Evolutionary conservation across 2,329 filamentous ascomycete genomes (phyloP), one percentile per base, ranked within the genome.

Genomic region (Beauveria bassiana): DNA sequence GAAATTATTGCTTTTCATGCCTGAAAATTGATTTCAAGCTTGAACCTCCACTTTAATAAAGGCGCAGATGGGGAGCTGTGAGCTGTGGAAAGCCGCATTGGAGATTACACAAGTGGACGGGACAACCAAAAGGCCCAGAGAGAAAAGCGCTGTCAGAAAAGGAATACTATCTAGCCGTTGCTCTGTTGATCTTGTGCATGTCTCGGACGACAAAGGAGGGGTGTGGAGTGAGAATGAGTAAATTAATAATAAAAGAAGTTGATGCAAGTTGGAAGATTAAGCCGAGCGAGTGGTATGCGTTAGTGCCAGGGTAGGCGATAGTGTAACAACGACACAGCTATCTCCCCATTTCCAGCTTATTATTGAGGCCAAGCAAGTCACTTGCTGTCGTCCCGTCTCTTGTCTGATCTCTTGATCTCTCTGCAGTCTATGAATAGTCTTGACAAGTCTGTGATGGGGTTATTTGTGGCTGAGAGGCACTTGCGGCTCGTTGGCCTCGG

Each of bases 171-270:
- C 2, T 22, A 38, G 28, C 43, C 28, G 34, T 42, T 42, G 34
- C 56, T 51, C 50, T 59, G 56, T 31, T 26, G 26, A 16, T 31
- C 45, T 50, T 49, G 31, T 20, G 45, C 34, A 57, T 59, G 56
- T 59, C 56, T 59, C 56, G 50, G 55, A 58, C 31, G 45, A 58
- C 55, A 42, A 49, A 58, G 55, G 20, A 26, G 22, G 12, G n/a
- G 38, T 12, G 46, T 26, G 22, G 50, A 40, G 50, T 5, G 10
- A 34, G 31, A 38, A 38, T 38, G 5, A 14, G 34, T 38, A 38
- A 38, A 38, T 38, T 14, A 38, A 38, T 14, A 38, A 38, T 14
- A 14, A 34, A 14, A 38, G 12, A 10, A 34, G 31, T 34, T 10
- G 34, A 38, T 38, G 34, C 34, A 38, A 5, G 34, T 34, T 34